Percentiles rank a stretch among this genome's conserved stretches.
Conservation (phyloP, 2,329 filamentous ascomycete genomes). For the Alternaria sp. region DNA sequence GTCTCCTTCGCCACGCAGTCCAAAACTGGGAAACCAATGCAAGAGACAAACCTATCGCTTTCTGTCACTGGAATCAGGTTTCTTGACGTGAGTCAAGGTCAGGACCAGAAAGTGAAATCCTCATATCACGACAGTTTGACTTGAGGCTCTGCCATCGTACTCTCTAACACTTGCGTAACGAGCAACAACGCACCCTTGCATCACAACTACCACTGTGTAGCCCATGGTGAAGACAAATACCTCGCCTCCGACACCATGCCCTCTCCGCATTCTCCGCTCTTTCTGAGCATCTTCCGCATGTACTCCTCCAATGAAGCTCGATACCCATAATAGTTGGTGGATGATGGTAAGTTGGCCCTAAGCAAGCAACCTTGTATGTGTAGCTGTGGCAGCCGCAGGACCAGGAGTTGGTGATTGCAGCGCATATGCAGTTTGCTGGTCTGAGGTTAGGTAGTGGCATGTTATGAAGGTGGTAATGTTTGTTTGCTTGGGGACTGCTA, state of each 20-base stretch:
- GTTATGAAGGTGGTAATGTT: neutral
- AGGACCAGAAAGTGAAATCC: neutral
- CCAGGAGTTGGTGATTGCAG: neutral
- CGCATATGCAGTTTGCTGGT: constrained; percentile 11
- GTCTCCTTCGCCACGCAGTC: no score
- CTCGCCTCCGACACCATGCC: neutral
- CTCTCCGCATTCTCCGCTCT: neutral
- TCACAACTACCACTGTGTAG: neutral
- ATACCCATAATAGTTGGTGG: neutral
- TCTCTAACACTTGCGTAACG: no score
- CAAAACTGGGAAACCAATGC: no score
- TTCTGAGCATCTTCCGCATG: neutral
- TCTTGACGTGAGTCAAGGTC: neutral
- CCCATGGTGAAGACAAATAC: neutral
- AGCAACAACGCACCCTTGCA: neutral
- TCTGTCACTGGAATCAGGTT: neutral
- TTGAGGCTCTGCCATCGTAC: neutral
- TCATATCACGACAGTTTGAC: neutral
- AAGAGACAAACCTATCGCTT: neutral
- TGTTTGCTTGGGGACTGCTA: neutral
- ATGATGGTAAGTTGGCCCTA: constrained; percentile 1
- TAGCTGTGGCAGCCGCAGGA: constrained; percentile 8
- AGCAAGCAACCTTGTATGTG: neutral
- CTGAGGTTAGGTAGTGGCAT: neutral
- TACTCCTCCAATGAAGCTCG: neutral